Evolutionary conservation across 1,284 basidiomycete species (phyloP).

Genomic region (Leccinum pseudoinsigne): DNA sequence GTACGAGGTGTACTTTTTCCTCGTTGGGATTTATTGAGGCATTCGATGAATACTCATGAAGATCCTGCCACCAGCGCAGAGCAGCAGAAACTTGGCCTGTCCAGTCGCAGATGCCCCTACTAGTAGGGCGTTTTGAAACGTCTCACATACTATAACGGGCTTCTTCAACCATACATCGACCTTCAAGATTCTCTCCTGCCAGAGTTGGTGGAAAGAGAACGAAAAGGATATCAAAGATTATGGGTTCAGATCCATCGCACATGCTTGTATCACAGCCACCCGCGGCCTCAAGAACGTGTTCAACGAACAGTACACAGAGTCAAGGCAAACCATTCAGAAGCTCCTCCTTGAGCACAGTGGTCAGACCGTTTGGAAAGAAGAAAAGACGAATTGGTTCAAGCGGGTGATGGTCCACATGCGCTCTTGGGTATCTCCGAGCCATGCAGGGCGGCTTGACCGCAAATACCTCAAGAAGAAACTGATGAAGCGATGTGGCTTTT

Average conservation of each 20-base stretch:
- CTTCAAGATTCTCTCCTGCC: too few species aligned
- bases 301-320: slow-evolving; percentile 25
- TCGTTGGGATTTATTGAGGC: too few species aligned
- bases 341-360: slow-evolving; percentile 23
- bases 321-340: slow-evolving; percentile 18
- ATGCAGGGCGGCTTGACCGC: slow-evolving; percentile 8
- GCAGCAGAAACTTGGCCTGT: too few species aligned
- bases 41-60: too few species aligned
- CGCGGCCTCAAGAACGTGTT: slow-evolving; percentile 22
- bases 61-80: too few species aligned
- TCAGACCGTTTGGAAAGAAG: slow-evolving; percentile 25
- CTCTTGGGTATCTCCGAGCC: slow-evolving; percentile 20
- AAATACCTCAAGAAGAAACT: slow-evolving; percentile 23
- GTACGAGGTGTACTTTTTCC: too few species aligned
- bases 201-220: slow-evolving; percentile 31
- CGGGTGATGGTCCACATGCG: slow-evolving; percentile 31
- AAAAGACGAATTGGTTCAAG: slow-evolving; percentile 28
- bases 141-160: too few species aligned
- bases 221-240: slow-evolving; percentile 25
- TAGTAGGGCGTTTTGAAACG: too few species aligned
- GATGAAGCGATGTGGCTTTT: slow-evolving; percentile 27
- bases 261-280: slow-evolving; percentile 33
- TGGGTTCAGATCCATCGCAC: slow-evolving; percentile 22
- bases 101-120: too few species aligned
- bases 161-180: too few species aligned